Conservation (phyloP, 2,329 filamentous ascomycete genomes). For the Cryphonectria naterciae region DNA sequence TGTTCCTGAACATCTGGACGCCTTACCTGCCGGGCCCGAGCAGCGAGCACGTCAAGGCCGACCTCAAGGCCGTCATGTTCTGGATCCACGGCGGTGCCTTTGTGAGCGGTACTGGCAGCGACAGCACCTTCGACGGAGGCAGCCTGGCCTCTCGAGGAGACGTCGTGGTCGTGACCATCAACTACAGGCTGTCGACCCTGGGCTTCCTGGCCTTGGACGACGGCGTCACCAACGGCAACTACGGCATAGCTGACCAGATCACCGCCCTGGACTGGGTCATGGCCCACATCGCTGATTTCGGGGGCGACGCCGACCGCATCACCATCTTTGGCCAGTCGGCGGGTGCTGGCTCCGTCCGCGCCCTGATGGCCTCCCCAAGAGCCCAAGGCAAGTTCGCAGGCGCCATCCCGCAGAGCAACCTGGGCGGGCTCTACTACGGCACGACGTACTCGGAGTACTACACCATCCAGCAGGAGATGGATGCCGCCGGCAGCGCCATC, state of each 20-base stretch:
- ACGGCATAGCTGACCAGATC: constrained; percentile 53
- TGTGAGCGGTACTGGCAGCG: constrained; percentile 48
- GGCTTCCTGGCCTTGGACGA: constrained; percentile 60
- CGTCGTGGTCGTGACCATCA: constrained; percentile 62
- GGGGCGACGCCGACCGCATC: constrained; percentile 60
- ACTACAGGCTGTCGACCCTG: constrained; percentile 62
- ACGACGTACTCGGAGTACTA: constrained; percentile 62
- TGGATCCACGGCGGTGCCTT: constrained; percentile 59
- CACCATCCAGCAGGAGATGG: constrained; percentile 56
- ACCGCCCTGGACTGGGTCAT: constrained; percentile 54
- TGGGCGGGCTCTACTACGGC: constrained; percentile 54
- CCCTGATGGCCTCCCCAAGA: constrained; percentile 52
- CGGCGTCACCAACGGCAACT: constrained; percentile 52
- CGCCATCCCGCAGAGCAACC: constrained; percentile 49
- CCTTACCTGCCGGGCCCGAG: constrained; percentile 42
- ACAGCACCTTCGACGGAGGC: constrained; percentile 52
- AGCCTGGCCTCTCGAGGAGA: constrained; percentile 63
- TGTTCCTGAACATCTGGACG: constrained; percentile 52
- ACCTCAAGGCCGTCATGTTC: constrained; percentile 41
- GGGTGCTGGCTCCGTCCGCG: constrained; percentile 56
- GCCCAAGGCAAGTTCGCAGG: constrained; percentile 51
- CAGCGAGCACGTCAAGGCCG: constrained; percentile 28
- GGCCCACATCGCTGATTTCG: constrained; percentile 57
- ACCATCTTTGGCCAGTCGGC: constrained; percentile 61
- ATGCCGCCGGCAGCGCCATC: constrained; percentile 53